Percentiles rank a stretch among this genome's conserved stretches.
phyloP scores from a whole-genome alignment of 83 land plant genomes.

The Picea mariana region DNA sequence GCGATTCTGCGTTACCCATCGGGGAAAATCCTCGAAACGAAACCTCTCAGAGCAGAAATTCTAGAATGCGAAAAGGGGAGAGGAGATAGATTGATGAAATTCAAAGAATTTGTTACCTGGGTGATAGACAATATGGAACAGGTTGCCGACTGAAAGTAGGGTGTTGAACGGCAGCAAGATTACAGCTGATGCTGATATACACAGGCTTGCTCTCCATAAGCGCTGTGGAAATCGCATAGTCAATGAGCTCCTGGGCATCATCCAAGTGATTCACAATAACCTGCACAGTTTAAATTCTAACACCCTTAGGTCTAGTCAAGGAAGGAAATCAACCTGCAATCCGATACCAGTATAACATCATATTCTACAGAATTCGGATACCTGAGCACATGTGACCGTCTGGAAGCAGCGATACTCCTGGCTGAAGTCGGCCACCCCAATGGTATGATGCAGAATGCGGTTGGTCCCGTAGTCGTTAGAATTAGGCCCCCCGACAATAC shows the following conservation, averaged over 20 bases:
- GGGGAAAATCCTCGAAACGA: too few relatives aligned
- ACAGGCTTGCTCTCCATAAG: slow-evolving; percentile 63
- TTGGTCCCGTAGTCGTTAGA: too few relatives aligned
- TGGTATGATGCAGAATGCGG: too few relatives aligned
- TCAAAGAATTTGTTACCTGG: slow-evolving; percentile 7
- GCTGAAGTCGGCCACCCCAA: slow-evolving; percentile 57
- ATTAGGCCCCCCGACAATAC: too few relatives aligned
- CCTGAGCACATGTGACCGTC: slow-evolving; percentile 53
- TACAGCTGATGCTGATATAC: slow-evolving; percentile 62
- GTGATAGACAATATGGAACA: slow-evolving; percentile 39
- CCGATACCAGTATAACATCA: too few relatives aligned
- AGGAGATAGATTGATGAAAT: neutral
- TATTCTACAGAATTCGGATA: slow-evolving; percentile 31
- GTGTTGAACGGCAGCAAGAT: slow-evolving; percentile 47
- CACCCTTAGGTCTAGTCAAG: too few relatives aligned
- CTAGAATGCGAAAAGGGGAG: neutral
- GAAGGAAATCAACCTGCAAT: too few relatives aligned
- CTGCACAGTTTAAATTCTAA: neutral
- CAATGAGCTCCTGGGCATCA: slow-evolving; percentile 63
- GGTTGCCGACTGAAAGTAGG: slow-evolving; percentile 48
- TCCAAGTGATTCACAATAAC: slow-evolving; percentile 55
- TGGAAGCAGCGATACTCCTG: slow-evolving; percentile 70
- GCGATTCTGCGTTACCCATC: too few relatives aligned
- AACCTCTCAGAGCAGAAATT: too few relatives aligned
- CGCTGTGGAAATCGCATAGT: slow-evolving; percentile 55